Conservation (phyloP, 208 protist species). For the Spironucleus salmonicida region DNA sequence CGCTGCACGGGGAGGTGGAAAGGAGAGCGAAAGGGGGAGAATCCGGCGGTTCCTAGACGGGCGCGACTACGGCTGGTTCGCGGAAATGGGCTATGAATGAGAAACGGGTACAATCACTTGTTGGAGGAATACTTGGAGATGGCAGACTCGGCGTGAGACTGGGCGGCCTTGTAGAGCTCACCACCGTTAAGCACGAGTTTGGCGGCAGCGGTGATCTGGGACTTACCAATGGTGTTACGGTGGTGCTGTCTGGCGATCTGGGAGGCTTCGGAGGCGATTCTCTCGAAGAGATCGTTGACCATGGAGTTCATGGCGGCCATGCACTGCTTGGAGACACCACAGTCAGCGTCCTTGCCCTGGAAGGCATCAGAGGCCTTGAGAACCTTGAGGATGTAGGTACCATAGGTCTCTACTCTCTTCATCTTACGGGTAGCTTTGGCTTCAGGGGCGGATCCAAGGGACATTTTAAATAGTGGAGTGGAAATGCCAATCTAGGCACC, state of each 20-base stretch:
- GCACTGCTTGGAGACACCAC: conserved; percentile 44
- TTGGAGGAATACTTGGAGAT: conserved; percentile 48
- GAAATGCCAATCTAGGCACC: no score
- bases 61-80: no score
- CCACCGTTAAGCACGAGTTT: conserved; percentile 46
- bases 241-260: conserved; percentile 45
- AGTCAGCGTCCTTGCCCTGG: conserved; percentile 42
- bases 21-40: no score
- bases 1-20: no score
- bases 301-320: conserved; percentile 51
- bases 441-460: no score
- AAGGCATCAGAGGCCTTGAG: conserved; percentile 35
- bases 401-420: conserved; percentile 9
- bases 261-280: conserved; percentile 45
- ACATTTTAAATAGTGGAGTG: no score
- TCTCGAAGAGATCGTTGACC: conserved; percentile 50
- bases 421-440: no score
- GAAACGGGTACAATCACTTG: no score
- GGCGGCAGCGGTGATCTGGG: conserved; percentile 47
- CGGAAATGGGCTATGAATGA: no score
- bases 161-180: conserved; percentile 47
- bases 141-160: conserved; percentile 45
- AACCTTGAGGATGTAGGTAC: conserved; percentile 43
- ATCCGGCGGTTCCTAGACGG: no score
- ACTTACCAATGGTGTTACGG: conserved; percentile 38